Percentiles rank a stretch among this genome's conserved stretches.
phyloP scores from a whole-genome alignment of 805 yeast species.

The Hanseniaspora singularis region DNA sequence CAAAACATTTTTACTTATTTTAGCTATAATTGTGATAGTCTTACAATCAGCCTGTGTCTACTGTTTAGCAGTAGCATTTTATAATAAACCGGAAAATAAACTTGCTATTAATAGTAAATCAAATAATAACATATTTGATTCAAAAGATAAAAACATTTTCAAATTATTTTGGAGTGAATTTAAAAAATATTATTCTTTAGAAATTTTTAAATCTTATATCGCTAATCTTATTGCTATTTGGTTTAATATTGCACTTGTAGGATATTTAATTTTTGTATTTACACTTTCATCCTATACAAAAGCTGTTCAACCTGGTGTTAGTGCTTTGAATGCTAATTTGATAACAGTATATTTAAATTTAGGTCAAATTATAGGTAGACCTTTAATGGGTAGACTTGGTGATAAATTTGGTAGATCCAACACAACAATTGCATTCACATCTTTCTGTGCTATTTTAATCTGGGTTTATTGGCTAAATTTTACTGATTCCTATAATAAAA shows the following conservation, averaged over 20 bases:
- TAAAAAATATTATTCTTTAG: slow-evolving; percentile 29
- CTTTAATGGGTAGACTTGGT: slow-evolving; percentile 35
- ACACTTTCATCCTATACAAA: slow-evolving; percentile 38
- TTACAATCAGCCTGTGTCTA: not conserved
- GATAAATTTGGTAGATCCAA: slow-evolving; percentile 39
- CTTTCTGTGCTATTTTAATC: slow-evolving; percentile 30
- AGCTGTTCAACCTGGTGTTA: slow-evolving; percentile 33
- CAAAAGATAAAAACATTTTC: slow-evolving; percentile 20
- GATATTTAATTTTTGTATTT: slow-evolving; percentile 36
- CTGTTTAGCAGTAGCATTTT: not conserved
- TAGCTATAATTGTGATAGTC: slow-evolving; percentile 1
- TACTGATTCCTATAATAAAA: slow-evolving; percentile 31
- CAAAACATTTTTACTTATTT: not conserved
- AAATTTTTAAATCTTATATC: slow-evolving; percentile 26
- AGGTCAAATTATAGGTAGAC: slow-evolving; percentile 40
- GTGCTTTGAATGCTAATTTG: slow-evolving; percentile 34
- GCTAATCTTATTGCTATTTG: slow-evolving; percentile 30
- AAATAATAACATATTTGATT: no score
- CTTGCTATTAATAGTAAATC: no score
- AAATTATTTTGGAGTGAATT: slow-evolving; percentile 19
- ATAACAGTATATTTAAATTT: slow-evolving; percentile 37
- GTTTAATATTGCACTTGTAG: slow-evolving; percentile 30
- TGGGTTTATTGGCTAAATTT: slow-evolving; percentile 37
- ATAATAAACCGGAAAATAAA: not conserved
- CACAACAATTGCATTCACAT: slow-evolving; percentile 31